Base-by-base conservation (phyloP, 1,139 yeast genomes). In the Casaregolazyma lundiana region DNA sequence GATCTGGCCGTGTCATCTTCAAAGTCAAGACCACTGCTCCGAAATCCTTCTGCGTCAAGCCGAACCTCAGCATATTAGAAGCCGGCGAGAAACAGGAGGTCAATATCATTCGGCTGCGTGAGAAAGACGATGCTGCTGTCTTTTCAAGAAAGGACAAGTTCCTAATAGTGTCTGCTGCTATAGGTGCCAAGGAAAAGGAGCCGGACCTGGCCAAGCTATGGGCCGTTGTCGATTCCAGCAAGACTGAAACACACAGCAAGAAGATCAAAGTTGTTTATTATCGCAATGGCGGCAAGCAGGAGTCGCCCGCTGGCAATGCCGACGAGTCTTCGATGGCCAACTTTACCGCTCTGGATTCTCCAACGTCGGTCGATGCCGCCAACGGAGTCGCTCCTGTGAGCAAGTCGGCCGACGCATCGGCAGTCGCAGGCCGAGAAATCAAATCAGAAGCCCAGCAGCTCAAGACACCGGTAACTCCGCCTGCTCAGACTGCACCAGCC, bases 11-110 rank as follows among this genome's bases (percentile, higher is more conserved):
- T 35, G 76, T 84, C 43, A 96, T 96, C 26, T 92, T 88, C 75
- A 94, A 94, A 72, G 97, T 94, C 62, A 94, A 92, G 70, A 92
- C 99, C 43, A 92, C 99, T 7, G 97, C 97, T 11, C 99, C 99
- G 50, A 90, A 87, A 67, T 76, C 88, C 65, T 87, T 90, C 72
- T 87, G 96, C 67, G 97, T 92, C 47, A 83, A 96, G 69, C 98
- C 98, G 50, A 92, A 90, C 66, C 94, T 97, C 48, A 80, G 95
- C 21, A 69, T 84, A 36, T 74, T 92, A 48, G 75, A 73, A 36
- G 92, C 97, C 11, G 94, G 95, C 35, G 78, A 78, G 53, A 68
- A 81, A 9, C 71, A 81, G 46, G 80, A 84, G 50, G 86, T 92
- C 44, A 78, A 90, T 43, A 84, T 92, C 56, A 87, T 88, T 59